Conservation (phyloP, 257 asterid species). For the Jacaranda copaia region DNA sequence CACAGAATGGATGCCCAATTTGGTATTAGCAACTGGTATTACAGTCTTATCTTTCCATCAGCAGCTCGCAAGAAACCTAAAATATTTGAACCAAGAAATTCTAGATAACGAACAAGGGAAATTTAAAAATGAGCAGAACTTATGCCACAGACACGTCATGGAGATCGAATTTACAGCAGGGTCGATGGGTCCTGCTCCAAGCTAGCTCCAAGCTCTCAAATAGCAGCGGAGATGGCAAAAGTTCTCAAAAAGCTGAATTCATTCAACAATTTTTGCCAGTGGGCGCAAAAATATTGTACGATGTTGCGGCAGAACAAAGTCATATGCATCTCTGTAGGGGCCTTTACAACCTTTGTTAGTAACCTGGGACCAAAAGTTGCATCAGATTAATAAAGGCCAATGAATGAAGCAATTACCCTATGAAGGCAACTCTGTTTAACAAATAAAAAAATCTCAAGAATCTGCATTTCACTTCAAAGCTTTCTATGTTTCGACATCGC, state of each 20-base stretch:
- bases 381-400: slow-evolving; percentile 19
- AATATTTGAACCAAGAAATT: not conserved
- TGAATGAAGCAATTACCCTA: slow-evolving; percentile 16
- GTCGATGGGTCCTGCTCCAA: slow-evolving; percentile 29
- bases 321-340: slow-evolving; percentile 21
- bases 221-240: slow-evolving; percentile 12
- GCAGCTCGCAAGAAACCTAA: slow-evolving; percentile 9
- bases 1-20: not conserved
- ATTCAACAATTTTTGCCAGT: slow-evolving; percentile 11
- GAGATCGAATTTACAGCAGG: slow-evolving; percentile 23
- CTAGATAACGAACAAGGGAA: slow-evolving; percentile 16
- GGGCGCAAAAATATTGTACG: slow-evolving; percentile 13
- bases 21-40: not conserved
- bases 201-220: slow-evolving; percentile 26
- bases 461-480: slow-evolving; percentile 44
- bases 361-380: not conserved
- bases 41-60: not conserved
- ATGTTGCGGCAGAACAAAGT: not conserved
- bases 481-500: slow-evolving; percentile 53
- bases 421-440: slow-evolving; percentile 26
- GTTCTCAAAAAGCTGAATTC: slow-evolving; percentile 14
- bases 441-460: slow-evolving; percentile 55
- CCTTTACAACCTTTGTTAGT: slow-evolving; percentile 26
- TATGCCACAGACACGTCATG: not conserved
- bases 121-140: slow-evolving; percentile 16